Evolutionary conservation across 495 filamentous ascomycete species (phyloP), one percentile per base, ranked within the genome.

Genomic region (Collariella sp.): DNA sequence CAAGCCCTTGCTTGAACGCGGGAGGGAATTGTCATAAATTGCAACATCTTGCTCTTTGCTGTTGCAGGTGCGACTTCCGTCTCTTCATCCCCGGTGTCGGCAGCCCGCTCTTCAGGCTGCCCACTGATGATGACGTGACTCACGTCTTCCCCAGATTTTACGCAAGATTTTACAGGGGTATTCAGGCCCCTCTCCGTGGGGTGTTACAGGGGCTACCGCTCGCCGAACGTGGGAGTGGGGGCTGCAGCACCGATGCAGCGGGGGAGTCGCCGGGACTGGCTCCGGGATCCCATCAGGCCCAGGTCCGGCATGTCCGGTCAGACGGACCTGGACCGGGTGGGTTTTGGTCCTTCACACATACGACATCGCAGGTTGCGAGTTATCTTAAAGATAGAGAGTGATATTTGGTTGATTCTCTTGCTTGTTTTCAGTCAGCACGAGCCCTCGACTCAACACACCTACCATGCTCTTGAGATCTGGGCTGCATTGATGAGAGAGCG

Each of bases 81-180:
- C 26, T 9, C n/a, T n/a, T n/a, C n/a, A n/a, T 46, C 29, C 40
- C 51, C 51, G 46, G 52, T 55, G 51, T 58, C 61, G 56, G 54
- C 35, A 19, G 34, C 18, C 55, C 26, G 23, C 44, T 29, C n/a
- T n/a, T n/a, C n/a, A n/a, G n/a, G 54, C 35, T 26, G 34, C 18
- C 55, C 26, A 33, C 44, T 29, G 43, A 31, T 41, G 54, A 56
- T 54, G 61, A 54, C 55, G 48, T 60, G 55, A 62, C 52, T 57
- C 56, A 57, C 38, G 34, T 11, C 34, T 57, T 55, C 59, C 59
- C 62, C 59, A 52, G 59, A 34, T 62, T 62, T 62, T 58, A 62
- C 49, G 47, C 46, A 55, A 60, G 48, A 43, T 34, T 61, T 59
- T 62, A 59, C 55, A 59, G 50, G 59, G 62, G 55, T 43, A 23